Percentiles rank a stretch among this genome's conserved stretches.
phyloP scores from a whole-genome alignment of 352 stramenopile genomes.

The Phytophthora meadii region DNA sequence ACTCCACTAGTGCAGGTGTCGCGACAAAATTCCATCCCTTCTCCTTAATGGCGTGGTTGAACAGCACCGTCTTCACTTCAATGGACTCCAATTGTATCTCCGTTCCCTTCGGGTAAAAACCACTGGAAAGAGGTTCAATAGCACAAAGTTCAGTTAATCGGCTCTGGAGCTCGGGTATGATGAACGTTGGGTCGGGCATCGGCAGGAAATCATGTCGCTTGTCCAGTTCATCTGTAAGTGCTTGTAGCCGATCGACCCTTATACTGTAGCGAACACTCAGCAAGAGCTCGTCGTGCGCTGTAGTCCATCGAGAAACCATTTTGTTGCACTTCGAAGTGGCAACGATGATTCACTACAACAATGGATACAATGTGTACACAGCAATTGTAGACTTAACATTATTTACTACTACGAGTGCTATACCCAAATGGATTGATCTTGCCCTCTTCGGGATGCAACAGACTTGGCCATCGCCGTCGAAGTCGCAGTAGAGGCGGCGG shows the following conservation, averaged over 20 bases:
- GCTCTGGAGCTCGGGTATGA: constrained; percentile 7
- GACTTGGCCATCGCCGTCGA: constrained; percentile 29
- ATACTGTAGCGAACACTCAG: constrained; percentile 11
- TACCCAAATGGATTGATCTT: constrained; percentile 45
- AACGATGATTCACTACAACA: too few relatives aligned
- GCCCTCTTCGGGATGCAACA: constrained; percentile 9
- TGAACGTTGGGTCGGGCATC: constrained; percentile 1
- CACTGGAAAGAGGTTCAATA: not conserved
- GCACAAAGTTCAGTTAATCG: constrained; percentile 11
- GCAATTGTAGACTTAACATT: not conserved
- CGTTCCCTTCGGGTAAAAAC: constrained; percentile 10
- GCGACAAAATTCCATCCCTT: constrained; percentile 22
- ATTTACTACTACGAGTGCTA: constrained; percentile 6
- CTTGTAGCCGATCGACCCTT: not conserved
- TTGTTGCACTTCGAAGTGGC: constrained; percentile 12
- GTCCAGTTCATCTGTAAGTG: constrained; percentile 7
- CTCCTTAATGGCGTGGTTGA: constrained; percentile 25
- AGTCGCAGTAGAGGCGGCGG: constrained; percentile 21
- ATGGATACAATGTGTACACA: not conserved
- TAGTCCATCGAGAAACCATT: constrained; percentile 10
- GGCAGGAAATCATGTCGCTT: constrained; percentile 8
- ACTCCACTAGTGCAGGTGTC: constrained; percentile 11
- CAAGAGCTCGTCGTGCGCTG: constrained; percentile 16
- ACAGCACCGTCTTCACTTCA: constrained; percentile 25
- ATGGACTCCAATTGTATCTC: constrained; percentile 15